phyloP scores from a whole-genome alignment of 768 basidiomycete species.

The Kwoniella dendrophila region DNA sequence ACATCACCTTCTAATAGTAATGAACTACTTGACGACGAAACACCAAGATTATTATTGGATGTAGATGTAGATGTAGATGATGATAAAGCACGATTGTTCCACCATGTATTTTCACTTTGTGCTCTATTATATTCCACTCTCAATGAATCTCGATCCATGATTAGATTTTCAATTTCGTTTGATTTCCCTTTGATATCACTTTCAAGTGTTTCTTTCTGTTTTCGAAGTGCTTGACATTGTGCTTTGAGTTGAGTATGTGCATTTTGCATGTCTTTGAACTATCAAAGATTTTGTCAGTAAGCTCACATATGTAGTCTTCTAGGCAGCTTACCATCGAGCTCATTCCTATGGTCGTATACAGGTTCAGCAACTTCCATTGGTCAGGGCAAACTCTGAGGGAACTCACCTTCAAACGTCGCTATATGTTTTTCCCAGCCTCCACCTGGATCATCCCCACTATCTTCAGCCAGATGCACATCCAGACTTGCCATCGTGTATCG shows the following conservation, averaged over 20 bases:
- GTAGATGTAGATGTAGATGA: slow-evolving; percentile 3
- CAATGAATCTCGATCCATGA: no score
- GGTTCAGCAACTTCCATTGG: neutral
- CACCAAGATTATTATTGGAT: no score
- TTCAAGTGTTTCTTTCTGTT: slow-evolving; percentile 12
- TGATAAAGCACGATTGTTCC: slow-evolving; percentile 11
- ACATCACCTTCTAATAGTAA: slow-evolving; percentile 13
- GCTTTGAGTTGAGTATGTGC: slow-evolving; percentile 8
- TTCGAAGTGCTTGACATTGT: slow-evolving; percentile 21
- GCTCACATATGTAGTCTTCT: no score
- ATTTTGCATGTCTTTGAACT: slow-evolving; percentile 8
- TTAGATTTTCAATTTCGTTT: no score
- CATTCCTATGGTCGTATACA: neutral
- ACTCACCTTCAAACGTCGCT: slow-evolving; percentile 17
- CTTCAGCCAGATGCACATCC: neutral
- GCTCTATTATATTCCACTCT: no score
- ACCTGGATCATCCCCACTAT: slow-evolving; percentile 10
- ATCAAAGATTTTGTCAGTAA: neutral
- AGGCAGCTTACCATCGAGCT: neutral
- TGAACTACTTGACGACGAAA: no score
- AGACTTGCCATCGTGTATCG: neutral
- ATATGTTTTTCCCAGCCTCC: slow-evolving; percentile 15
- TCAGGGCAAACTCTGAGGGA: neutral
- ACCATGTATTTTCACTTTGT: slow-evolving; percentile 19
- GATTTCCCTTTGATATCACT: slow-evolving; percentile 2